These are phyloP conservation scores for Pseudocercospora ulei DNA, from an alignment of 2,329 filamentous ascomycete species.

Conservation along the genomic window DNA sequence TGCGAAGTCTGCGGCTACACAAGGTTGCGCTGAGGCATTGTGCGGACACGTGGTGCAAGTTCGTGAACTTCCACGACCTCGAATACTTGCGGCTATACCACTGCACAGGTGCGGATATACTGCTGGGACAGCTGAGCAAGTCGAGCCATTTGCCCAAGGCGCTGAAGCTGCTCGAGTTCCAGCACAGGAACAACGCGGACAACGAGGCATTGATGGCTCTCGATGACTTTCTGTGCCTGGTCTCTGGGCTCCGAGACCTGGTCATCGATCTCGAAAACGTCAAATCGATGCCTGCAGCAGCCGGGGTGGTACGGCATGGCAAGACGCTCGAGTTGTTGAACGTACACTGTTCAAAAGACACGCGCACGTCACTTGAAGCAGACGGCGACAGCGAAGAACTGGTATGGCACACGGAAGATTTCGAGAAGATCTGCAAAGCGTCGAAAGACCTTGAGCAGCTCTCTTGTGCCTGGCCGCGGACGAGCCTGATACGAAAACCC, in stretches of 20 bases:
- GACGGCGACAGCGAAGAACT: conserved; percentile 37
- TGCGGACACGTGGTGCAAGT: conserved; percentile 42
- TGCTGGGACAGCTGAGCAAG: conserved; percentile 43
- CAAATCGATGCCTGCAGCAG: conserved; percentile 37
- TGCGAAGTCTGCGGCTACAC: conserved; percentile 41
- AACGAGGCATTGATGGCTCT: conserved; percentile 41
- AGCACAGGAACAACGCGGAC: conserved; percentile 43
- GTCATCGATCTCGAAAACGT: conserved; percentile 40
- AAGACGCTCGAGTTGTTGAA: conserved; percentile 41
- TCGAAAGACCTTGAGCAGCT: conserved; percentile 40
- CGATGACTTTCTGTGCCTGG: conserved; percentile 42
- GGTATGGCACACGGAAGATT: conserved; percentile 39
- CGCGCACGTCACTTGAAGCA: conserved; percentile 9
- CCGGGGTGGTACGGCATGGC: conserved; percentile 40
- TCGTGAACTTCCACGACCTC: conserved; percentile 41
- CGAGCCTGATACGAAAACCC: conserved; percentile 38
- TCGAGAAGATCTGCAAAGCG: conserved; percentile 41
- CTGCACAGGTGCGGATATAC: conserved; percentile 41
- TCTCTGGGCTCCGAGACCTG: conserved; percentile 39
- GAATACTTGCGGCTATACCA: conserved; percentile 39
- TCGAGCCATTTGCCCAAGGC: conserved; percentile 39
- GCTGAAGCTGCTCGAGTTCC: conserved; percentile 41
- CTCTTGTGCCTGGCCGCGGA: conserved; percentile 41
- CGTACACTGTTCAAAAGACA: conserved; percentile 35
- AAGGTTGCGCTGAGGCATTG: conserved; percentile 41